These are phyloP conservation scores for Phytophthora litchii DNA, from an alignment of 352 stramenopile species.

Conservation along the genomic window DNA sequence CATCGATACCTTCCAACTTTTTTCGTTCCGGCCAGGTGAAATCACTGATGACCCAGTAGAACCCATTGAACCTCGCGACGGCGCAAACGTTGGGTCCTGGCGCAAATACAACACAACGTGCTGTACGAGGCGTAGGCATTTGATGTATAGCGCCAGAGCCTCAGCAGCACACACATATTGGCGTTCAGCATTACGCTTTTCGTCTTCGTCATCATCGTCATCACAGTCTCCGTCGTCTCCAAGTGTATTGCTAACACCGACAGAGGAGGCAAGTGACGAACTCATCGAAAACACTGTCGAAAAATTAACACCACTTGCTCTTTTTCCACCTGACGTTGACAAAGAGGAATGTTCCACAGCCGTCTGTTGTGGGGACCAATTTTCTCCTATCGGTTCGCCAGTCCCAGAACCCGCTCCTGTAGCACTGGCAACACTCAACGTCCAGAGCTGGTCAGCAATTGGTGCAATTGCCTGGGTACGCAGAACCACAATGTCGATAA, in stretches of 20 bases:
- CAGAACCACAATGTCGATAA: conserved; percentile 68
- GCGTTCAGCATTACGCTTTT: conserved; percentile 40
- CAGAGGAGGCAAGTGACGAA: conserved; percentile 55
- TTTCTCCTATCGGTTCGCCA: conserved; percentile 7
- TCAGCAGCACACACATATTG: conserved; percentile 68
- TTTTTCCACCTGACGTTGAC: conserved; percentile 32
- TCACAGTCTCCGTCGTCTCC: conserved; percentile 37
- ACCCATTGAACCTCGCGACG: conserved; percentile 22
- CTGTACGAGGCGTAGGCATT: conserved; percentile 71
- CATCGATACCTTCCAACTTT: conserved; percentile 66
- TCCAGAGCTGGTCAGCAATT: conserved; percentile 71
- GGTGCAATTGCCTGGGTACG: conserved; percentile 68
- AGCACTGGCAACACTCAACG: conserved; percentile 37
- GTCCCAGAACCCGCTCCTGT: background rate
- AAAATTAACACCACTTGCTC: conserved; percentile 41
- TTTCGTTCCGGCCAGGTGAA: conserved; percentile 39
- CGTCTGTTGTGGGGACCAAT: conserved; percentile 25
- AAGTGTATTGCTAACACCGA: conserved; percentile 32
- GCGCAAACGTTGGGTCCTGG: conserved; percentile 46
- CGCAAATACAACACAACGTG: conserved; percentile 65
- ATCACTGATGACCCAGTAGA: conserved; percentile 21
- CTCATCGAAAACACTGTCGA: conserved; percentile 66
- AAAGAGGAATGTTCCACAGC: conserved; percentile 13
- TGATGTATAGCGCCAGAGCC: conserved; percentile 69
- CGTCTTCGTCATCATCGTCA: conserved; percentile 38